These are phyloP conservation scores for Dactylonectria estremocensis DNA, from an alignment of 2,329 filamentous ascomycete genomes.

Conservation along the genomic window DNA sequence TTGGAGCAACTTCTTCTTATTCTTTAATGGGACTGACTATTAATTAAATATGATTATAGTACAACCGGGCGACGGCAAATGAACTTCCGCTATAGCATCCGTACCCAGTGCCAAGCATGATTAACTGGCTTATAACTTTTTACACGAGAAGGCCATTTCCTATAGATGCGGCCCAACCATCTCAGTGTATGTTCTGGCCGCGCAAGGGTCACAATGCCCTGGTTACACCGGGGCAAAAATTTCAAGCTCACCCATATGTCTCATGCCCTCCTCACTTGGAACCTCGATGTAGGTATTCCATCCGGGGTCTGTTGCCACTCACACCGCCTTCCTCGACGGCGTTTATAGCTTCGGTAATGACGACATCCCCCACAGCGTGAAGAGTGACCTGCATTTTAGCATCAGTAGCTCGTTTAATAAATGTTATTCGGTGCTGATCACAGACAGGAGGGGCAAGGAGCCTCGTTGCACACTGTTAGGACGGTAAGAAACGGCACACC, in stretches of 20 bases:
- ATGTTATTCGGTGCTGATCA: no score
- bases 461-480: no score
- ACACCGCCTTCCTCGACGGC: constrained; percentile 57
- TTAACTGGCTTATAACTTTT: constrained; percentile 70
- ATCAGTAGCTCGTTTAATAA: constrained; percentile 68
- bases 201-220: constrained; percentile 73
- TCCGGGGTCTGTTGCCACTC: constrained; percentile 62
- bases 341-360: constrained; percentile 71
- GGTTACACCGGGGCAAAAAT: constrained; percentile 74
- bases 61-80: constrained; percentile 64
- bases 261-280: constrained; percentile 68
- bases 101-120: constrained; percentile 71
- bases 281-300: constrained; percentile 79
- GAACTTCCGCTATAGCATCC: constrained; percentile 73
- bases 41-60: no score
- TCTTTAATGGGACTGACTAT: no score
- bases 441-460: no score
- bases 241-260: constrained; percentile 69
- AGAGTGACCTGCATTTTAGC: constrained; percentile 73
- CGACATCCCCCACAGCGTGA: constrained; percentile 76
- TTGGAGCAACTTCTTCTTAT: no score
- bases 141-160: constrained; percentile 74
- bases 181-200: constrained; percentile 72
- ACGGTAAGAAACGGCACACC: no score
- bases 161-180: constrained; percentile 70